Evolutionary conservation across 352 stramenopile genomes (phyloP), one percentile per base, ranked within the genome.

Genomic region (Pythium sukuiense): DNA sequence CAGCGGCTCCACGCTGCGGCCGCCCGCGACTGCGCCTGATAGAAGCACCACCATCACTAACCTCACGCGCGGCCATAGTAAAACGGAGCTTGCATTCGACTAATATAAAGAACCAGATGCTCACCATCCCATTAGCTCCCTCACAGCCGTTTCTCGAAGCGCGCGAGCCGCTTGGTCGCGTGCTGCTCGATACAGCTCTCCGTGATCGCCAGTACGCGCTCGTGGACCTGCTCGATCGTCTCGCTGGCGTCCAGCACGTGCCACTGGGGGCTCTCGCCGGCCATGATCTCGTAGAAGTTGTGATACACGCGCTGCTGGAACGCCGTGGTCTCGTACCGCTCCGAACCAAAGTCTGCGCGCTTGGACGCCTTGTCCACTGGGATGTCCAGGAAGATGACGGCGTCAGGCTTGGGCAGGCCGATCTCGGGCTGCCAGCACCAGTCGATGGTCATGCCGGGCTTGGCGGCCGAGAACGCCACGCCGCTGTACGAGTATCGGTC

Each of bases 341-440:
- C 94, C 33, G 93, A 76, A 7, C 95, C 95, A 70, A 97, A 99
- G 64, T 97, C 90, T 57, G 93, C 94, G 66, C 97, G 87, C 68
- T 90, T 85, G 43, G 85, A 71, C 2, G 80, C 93, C 65, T 98
- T 86, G 16, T 96, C 90, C 46, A 98, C 86, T 18, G 92, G 81
- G 16, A 99, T 81, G 74, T 99, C 95, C 35, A 99, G 78, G 77
- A 99, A 99, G 63, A 99, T 90, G 29, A 99, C 93, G 4, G 85
- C 85, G 77, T 99, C 98, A 11, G 98, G 98, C 63, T 95, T 89
- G 12, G 97, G 97, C 29, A 99, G 78, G 11, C 98, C 98, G 11
- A 97, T 78, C 77, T 99, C 98, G 12, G 97, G 96, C 57, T 89
- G 80, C 81, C 97, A 98, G 80, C 98, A 99, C 98, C 98, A 99